Evolutionary conservation across 208 protist species (phyloP).

Genomic region (Ichthyophonus hoferi): DNA sequence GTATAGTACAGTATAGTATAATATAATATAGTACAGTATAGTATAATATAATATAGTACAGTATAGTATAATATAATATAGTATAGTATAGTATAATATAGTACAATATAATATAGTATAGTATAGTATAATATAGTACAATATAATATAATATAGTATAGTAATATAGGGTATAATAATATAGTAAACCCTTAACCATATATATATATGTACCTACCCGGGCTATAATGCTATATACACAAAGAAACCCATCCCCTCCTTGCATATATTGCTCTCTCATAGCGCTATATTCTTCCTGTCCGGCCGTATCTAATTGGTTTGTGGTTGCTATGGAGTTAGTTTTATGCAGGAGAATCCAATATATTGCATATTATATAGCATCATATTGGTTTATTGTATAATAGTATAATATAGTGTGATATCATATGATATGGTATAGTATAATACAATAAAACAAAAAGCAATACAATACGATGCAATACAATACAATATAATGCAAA

Average conservation of each 20-base stretch:
- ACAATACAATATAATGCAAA: too few species aligned
- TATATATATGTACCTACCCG: slow-evolving; percentile 7
- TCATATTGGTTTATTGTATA: too few species aligned
- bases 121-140: not conserved
- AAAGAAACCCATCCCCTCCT: slow-evolving; percentile 44
- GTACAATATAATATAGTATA: not conserved
- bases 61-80: not conserved
- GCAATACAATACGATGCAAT: too few species aligned
- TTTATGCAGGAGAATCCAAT: not conserved
- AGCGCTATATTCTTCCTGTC: slow-evolving; percentile 61
- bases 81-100: not conserved
- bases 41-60: not conserved
- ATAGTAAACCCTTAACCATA: not conserved
- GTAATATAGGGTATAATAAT: too few species aligned
- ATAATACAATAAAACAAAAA: too few species aligned
- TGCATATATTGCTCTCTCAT: slow-evolving; percentile 54
- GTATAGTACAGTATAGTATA: not conserved
- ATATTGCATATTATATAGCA: not conserved
- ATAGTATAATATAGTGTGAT: too few species aligned
- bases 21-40: not conserved
- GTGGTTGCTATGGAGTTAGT: not conserved
- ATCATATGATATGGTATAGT: too few species aligned
- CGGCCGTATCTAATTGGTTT: slow-evolving; percentile 57
- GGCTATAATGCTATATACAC: slow-evolving; percentile 44
- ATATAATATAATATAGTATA: too few species aligned